Evolutionary conservation across 1,139 yeast genomes (phyloP).

Genomic region (Candida tunisiensis): DNA sequence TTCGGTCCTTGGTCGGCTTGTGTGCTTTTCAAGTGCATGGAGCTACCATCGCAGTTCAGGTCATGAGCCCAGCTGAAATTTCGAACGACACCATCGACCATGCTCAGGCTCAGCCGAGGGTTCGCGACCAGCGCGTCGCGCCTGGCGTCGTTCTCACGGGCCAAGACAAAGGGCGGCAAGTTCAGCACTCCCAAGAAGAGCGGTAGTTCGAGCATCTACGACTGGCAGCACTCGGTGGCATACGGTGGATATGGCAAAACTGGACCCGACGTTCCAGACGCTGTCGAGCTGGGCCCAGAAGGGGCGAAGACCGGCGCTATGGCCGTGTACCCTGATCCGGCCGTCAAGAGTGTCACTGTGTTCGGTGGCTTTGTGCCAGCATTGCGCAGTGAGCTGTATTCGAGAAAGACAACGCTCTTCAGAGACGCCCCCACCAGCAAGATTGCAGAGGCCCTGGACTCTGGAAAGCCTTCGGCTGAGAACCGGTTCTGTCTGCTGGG

Average conservation of each 20-base stretch:
- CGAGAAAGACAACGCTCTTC: slow-evolving; percentile 28
- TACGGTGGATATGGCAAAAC: slow-evolving; percentile 2
- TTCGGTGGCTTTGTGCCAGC: slow-evolving; percentile 30
- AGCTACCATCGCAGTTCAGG: background rate
- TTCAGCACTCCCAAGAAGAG: slow-evolving; percentile 1
- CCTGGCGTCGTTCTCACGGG: too few species aligned
- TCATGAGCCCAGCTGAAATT: background rate
- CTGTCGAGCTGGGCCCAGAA: slow-evolving; percentile 4
- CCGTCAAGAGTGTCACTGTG: slow-evolving; percentile 14
- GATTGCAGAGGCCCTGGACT: too few species aligned
- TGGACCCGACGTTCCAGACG: slow-evolving; percentile 7
- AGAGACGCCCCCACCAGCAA: too few species aligned
- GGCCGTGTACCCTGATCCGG: slow-evolving; percentile 8
- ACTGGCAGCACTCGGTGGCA: slow-evolving; percentile 4
- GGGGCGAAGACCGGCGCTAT: slow-evolving; percentile 5
- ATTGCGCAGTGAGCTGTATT: slow-evolving; percentile 37
- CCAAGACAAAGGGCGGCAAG: too few species aligned
- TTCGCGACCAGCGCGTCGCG: too few species aligned
- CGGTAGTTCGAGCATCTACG: slow-evolving; percentile 4
- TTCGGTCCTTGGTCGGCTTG: background rate
- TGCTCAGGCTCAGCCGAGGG: too few species aligned
- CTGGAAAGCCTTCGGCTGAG: slow-evolving; percentile 20
- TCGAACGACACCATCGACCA: too few species aligned
- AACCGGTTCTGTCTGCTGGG: slow-evolving; percentile 53
- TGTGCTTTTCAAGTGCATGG: background rate